Evolutionary conservation across 2,329 filamentous ascomycete genomes (phyloP), one percentile per base, ranked within the genome.

Genomic region (Trichoderma breve): DNA sequence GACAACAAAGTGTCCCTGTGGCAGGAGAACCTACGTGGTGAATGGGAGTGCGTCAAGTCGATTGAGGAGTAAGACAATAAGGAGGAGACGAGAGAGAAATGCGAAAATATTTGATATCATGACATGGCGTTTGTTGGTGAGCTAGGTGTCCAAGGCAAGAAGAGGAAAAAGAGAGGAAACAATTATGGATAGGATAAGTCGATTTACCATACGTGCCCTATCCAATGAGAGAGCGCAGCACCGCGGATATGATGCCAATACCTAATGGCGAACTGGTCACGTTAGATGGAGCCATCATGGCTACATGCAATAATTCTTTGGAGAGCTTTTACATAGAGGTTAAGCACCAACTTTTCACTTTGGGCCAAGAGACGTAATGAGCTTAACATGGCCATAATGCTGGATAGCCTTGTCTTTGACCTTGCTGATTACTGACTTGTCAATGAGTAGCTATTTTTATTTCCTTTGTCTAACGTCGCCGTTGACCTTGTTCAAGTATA

Each of bases 1-100:
- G 95, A 99, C 83, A 99, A 99, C 86, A 95, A 97, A 84, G 95
- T 99, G 71, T 97, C 92, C 69, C 83, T 99, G 81, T 99, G 95
- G 95, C 99, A 98, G 88, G 96, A 99, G 88, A 97, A 97, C 81
- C 85, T 99, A 77, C 93, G 92, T 81, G 96, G 96, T 70, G 93
- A 97, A 80, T 99, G 96, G 96, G 95, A 98, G 83, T 93, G 93
- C 78, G 93, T 98, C 76, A 98, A 97, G 89, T 94, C 93, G 73
- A 95, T 99, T 80, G 95, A 97, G 82, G 94, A 97, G 84, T 97
- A 86, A 79, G 74, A 15, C 30, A 6, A 30, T 5, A 14, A 34
- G 0, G 3, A 15, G 21, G n/a, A 28, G 68, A 68, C 4, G 24
- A 39, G 11, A 64, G 43, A n/a, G 51, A 28, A 70, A 28, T 55